Evolutionary conservation across 108 stramenopile species (phyloP), one percentile per base, ranked within the genome.

Genomic region (Aurantiochytrium sp.): DNA sequence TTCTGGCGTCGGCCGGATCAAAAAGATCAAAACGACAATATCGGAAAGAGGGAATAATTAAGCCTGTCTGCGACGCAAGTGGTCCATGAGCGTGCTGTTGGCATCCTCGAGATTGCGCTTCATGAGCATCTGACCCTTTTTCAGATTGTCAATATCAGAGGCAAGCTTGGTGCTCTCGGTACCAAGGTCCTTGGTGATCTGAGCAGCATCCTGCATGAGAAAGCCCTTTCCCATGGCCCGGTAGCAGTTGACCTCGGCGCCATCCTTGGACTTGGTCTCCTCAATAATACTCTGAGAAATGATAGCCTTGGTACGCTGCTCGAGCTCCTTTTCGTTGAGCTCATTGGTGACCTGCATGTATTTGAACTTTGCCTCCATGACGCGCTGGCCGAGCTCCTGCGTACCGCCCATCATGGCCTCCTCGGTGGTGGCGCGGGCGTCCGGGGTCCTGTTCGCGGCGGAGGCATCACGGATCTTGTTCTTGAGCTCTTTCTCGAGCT

Each of bases 401-500:
- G 64, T 69, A 6, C 76, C 51, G 76, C 49, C 76, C 76, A 47
- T 83, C 49, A 83, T 53, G 76, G 76, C 76, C 76, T 83, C 49
- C 51, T 83, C 76, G 25, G 51, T 53, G 19, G 18, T 25, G 45
- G 76, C 0, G 45, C 76, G 45, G 19, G 49, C 16, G 19, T 8
- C 8, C 49, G 19, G 49, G 6, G 45, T 23, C 51, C 5, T 25
- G 4, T 10, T 53, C 28, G 45, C 28, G 23, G n/a, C 51, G 3
- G 6, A 12, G 14, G 76, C 45, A 12, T 83, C 64, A 6, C 64
- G 64, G 64, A 69, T 83, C 23, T 83, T 23, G 49, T 12, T 18
- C 51, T 83, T 83, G 49, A 83, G 76, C 76, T 83, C 76, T 45
- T 35, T 83, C 76, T 83, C 76, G 49, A 83, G 51, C 76, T 83